phyloP scores from a whole-genome alignment of 2,329 filamentous ascomycete species.

The Eutypella sp. region DNA sequence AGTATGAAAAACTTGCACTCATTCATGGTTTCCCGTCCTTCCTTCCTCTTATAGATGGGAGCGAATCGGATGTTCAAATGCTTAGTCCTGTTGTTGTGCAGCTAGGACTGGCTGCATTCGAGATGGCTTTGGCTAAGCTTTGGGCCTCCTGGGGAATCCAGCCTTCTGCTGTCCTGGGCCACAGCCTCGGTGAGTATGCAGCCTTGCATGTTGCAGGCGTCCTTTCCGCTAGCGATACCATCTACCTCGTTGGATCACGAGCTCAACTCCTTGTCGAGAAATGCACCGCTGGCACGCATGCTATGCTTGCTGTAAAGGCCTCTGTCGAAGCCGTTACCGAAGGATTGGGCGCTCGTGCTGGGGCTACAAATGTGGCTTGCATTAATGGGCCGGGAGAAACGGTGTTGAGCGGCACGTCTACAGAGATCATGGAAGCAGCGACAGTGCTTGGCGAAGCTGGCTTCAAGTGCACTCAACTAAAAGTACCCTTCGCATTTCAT shows the following conservation, averaged over 20 bases:
- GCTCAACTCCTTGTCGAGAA: constrained; percentile 60
- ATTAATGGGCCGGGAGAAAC: constrained; percentile 72
- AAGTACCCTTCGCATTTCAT: constrained; percentile 64
- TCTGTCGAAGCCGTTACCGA: constrained; percentile 48
- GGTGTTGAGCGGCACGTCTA: constrained; percentile 56
- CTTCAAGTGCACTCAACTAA: constrained; percentile 58
- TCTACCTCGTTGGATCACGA: constrained; percentile 65
- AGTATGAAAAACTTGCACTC: constrained; percentile 49
- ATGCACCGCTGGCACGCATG: constrained; percentile 62
- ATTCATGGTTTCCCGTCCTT: constrained; percentile 53
- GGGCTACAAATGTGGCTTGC: constrained; percentile 56
- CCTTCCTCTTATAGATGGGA: constrained; percentile 45
- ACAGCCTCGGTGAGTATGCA: constrained; percentile 69
- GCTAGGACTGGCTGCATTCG: constrained; percentile 48
- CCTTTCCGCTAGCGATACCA: constrained; percentile 63
- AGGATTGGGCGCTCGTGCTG: constrained; percentile 38
- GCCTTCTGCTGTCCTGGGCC: constrained; percentile 52
- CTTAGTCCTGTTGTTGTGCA: constrained; percentile 49
- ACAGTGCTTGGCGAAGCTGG: constrained; percentile 42
- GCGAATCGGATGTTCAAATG: constrained; percentile 36
- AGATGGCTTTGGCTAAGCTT: constrained; percentile 52
- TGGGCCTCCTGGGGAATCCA: constrained; percentile 53
- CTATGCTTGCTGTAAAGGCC: constrained; percentile 47
- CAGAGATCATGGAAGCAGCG: constrained; percentile 33
- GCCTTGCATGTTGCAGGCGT: constrained; percentile 67